These are phyloP conservation scores for Casuarina cunninghamiana DNA, from an alignment of 306 rosid genomes.

Conservation along the genomic window DNA sequence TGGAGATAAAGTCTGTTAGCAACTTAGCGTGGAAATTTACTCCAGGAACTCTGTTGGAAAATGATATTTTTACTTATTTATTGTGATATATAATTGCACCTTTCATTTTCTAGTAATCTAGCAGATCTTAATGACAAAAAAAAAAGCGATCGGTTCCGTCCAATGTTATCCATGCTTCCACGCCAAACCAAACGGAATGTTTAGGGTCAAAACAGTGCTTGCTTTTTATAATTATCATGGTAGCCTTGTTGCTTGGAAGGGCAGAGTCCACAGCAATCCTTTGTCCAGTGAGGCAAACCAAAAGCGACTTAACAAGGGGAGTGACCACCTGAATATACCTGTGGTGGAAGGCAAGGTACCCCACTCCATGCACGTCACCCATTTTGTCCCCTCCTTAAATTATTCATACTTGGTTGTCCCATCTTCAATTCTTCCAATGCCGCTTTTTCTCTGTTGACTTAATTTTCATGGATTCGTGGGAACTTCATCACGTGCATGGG, in stretches of 20 bases:
- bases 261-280: too few species aligned
- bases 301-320: background rate
- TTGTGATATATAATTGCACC: background rate
- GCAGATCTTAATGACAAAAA: background rate
- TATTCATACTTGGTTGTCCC: constrained; percentile 6
- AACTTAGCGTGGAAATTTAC: background rate
- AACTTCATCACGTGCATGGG: constrained; percentile 70
- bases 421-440: constrained; percentile 4
- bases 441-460: constrained; percentile 49
- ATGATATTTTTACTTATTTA: background rate
- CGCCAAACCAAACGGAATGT: background rate
- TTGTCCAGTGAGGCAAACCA: background rate
- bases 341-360: background rate
- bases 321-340: background rate
- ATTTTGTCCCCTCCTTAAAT: constrained; percentile 10
- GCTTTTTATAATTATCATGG: too few species aligned
- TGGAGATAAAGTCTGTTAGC: background rate
- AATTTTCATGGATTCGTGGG: constrained; percentile 7
- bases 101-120: background rate
- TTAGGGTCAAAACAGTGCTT: background rate
- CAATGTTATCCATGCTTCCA: background rate
- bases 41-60: background rate
- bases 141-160: background rate
- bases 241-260: too few species aligned
- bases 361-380: constrained; percentile 15